Conservation (phyloP, 805 yeast species). For the Cyberlindnera lachancei region DNA sequence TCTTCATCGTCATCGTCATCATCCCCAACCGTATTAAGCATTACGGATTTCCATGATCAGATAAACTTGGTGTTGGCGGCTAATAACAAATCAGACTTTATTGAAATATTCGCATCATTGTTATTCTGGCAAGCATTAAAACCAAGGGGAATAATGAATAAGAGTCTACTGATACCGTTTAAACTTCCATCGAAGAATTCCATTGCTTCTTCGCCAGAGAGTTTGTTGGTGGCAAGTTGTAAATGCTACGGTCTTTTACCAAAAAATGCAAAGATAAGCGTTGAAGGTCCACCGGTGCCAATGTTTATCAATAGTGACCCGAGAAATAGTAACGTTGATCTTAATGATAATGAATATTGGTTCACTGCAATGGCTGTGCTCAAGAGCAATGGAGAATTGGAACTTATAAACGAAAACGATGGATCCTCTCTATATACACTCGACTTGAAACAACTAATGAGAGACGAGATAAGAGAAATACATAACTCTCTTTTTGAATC, state of each 20-base stretch:
- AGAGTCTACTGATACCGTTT: conserved; percentile 21
- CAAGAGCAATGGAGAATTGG: conserved; percentile 54
- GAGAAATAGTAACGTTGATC: too few species aligned
- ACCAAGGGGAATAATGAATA: conserved; percentile 46
- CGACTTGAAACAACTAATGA: conserved; percentile 42
- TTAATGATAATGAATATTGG: conserved; percentile 53
- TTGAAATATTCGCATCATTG: conserved; percentile 36
- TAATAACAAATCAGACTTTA: too few species aligned
- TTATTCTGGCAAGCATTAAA: conserved; percentile 51
- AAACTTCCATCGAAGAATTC: conserved; percentile 9
- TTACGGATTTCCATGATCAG: too few species aligned
- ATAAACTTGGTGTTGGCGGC: too few species aligned
- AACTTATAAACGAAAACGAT: conserved; percentile 55
- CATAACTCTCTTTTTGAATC: conserved; percentile 57
- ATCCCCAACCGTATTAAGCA: too few species aligned
- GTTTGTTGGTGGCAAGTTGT: conserved; percentile 54
- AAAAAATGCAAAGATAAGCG: conserved; percentile 4
- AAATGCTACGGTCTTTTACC: conserved; percentile 50
- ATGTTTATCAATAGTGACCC: too few species aligned
- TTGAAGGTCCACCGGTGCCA: conserved; percentile 13
- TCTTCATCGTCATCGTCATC: too few species aligned
- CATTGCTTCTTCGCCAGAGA: too few species aligned
- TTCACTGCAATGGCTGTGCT: conserved; percentile 65
- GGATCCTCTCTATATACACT: conserved; percentile 54
- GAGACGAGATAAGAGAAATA: conserved; percentile 56